phyloP scores from a whole-genome alignment of 441 rosid species.

The Pelargonium exstipulatum region DNA sequence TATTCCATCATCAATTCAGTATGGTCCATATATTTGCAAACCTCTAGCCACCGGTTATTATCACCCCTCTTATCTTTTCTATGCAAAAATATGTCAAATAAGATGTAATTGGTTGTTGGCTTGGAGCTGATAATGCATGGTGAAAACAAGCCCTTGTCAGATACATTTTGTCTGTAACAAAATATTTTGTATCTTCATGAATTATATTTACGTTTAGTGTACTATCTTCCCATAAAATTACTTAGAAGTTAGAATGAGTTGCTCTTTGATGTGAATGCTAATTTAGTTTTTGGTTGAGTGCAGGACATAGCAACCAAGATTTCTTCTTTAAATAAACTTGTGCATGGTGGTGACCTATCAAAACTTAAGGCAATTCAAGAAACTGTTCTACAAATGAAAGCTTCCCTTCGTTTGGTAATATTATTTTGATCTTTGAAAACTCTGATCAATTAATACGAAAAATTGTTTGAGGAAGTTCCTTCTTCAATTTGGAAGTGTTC shows the following conservation, averaged over 20 bases:
- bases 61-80: neutral
- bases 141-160: neutral
- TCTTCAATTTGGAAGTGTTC: neutral
- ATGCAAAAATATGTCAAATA: neutral
- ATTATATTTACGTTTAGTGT: neutral
- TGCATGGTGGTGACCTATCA: conserved; percentile 44
- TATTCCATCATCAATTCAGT: neutral
- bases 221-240: neutral
- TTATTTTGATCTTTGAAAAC: neutral
- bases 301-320: conserved; percentile 50
- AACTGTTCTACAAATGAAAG: conserved; percentile 43
- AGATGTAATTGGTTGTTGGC: neutral
- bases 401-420: conserved; percentile 47
- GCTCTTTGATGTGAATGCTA: neutral
- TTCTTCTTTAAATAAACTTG: conserved; percentile 29
- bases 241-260: neutral
- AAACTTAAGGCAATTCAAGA: conserved; percentile 50
- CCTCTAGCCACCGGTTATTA: too few species aligned
- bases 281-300: conserved; percentile 13
- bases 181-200: neutral
- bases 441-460: neutral
- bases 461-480: neutral
- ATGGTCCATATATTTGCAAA: neutral
- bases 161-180: neutral
- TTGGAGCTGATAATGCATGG: conserved; percentile 5